Evolutionary conservation across 2,329 filamentous ascomycete species (phyloP), one percentile per base, ranked within the genome.

Genomic region (Trichoderma arundinaceum): DNA sequence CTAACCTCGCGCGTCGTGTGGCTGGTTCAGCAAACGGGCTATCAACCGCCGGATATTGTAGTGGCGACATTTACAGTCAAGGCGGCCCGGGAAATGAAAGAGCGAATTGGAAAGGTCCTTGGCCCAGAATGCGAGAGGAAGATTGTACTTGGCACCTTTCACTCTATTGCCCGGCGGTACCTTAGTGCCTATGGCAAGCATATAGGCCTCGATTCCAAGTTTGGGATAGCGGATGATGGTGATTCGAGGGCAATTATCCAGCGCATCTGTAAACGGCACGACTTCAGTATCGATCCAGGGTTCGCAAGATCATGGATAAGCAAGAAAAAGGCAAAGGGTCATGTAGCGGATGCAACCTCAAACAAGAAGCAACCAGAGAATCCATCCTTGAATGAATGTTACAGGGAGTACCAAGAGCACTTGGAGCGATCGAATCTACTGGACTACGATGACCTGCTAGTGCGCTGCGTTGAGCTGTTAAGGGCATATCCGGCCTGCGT

Each of bases 21-120:
- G 83, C 87, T 97, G 35, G 85, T 97, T 62, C 86, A 89, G 58
- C 83, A 90, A 72, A 81, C 87, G 71, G 87, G 89, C 48, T 86
- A 92, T 71, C 85, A 87, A 65, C 94, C 94, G 73, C 88, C 91
- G 80, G 92, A 97, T 79, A 88, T 98, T 72, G 89, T 99, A 67
- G 94, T 97, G 67, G 95, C 94, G 68, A 98, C 94, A 0, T 99
- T 99, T 75, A 99, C 95, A 1, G 93, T 97, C 76, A 98, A 98
- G 77, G 94, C 95, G 1, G 92, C 94, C 17, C 86, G 82, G 17
- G 94, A 98, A 80, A 99, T 99, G 94, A 92, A 93, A 73, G 88
- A 92, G 73, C 87, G 94, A 7, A 92, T 98, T 65, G 88, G 89
- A 0, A 89, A 85, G 66, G 84, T 92, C n/a, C 83, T 98, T n/a